These are phyloP conservation scores for Fusarium vanettenii DNA, from an alignment of 2,329 filamentous ascomycete genomes.

Conservation along the genomic window DNA sequence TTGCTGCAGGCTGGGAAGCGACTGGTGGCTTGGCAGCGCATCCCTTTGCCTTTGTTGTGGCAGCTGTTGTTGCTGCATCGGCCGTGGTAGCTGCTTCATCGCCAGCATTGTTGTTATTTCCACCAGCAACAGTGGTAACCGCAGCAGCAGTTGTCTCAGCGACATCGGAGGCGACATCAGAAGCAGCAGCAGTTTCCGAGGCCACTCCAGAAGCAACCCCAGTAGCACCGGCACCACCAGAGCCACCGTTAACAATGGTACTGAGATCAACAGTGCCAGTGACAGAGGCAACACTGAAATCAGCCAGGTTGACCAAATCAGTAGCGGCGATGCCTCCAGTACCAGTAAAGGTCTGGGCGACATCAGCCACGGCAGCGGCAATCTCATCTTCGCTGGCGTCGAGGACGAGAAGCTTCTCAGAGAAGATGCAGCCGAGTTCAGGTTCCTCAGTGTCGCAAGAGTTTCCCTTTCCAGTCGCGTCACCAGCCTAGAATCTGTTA, in stretches of 20 bases:
- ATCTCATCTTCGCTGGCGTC: constrained; percentile 66
- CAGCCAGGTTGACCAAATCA: constrained; percentile 26
- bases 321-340: constrained; percentile 44
- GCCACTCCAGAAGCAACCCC: background rate
- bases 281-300: constrained; percentile 21
- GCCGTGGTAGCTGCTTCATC: background rate
- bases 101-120: background rate
- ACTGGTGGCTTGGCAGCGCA: background rate
- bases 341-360: constrained; percentile 48
- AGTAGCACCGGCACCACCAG: background rate
- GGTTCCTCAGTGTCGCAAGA: constrained; percentile 62
- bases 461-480: constrained; percentile 43
- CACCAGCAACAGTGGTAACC: background rate
- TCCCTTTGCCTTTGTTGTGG: background rate
- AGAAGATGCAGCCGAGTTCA: constrained; percentile 65
- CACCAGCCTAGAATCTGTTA: constrained; percentile 1
- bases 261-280: constrained; percentile 26
- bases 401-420: constrained; percentile 62
- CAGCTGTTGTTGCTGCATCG: background rate
- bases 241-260: constrained; percentile 10
- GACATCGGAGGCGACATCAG: background rate
- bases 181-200: background rate
- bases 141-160: background rate
- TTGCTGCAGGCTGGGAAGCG: background rate
- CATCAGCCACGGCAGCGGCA: constrained; percentile 57